phyloP scores from a whole-genome alignment of 2,329 filamentous ascomycete genomes.

The Leptographium flavum region DNA sequence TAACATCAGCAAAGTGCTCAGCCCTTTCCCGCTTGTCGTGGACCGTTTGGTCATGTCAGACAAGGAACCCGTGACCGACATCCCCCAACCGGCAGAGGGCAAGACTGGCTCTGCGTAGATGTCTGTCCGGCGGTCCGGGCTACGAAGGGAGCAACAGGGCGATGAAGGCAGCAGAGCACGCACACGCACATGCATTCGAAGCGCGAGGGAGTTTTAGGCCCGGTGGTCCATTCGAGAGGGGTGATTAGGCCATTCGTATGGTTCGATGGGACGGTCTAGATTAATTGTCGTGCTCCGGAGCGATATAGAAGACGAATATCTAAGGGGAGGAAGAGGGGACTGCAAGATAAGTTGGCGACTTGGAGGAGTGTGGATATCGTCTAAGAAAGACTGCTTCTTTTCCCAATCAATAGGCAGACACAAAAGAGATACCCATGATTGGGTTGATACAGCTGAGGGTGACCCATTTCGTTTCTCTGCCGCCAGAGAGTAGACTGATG shows the following conservation, averaged over 20 bases:
- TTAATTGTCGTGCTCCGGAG: background rate
- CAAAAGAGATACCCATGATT: too few relatives aligned
- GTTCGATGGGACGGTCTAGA: background rate
- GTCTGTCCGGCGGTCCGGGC: too few relatives aligned
- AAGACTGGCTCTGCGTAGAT: background rate
- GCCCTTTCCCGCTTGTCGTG: slow-evolving; percentile 49
- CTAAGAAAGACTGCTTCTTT: background rate
- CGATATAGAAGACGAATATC: background rate
- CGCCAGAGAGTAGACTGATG: too few relatives aligned
- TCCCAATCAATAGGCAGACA: too few relatives aligned
- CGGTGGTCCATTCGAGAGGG: background rate
- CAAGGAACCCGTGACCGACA: slow-evolving; percentile 23
- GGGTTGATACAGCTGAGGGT: too few relatives aligned
- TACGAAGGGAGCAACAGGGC: background rate
- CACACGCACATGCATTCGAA: background rate
- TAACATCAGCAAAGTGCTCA: slow-evolving; percentile 53
- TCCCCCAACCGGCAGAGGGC: slow-evolving; percentile 13
- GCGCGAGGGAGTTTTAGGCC: background rate
- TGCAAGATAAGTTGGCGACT: background rate
- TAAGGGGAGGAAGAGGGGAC: background rate
- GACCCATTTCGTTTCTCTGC: too few relatives aligned
- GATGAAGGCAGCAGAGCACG: background rate
- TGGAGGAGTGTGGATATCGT: background rate
- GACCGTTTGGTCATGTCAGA: slow-evolving; percentile 40
- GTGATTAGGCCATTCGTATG: background rate